Percentiles rank a stretch among this genome's conserved stretches.
These are phyloP conservation scores for Suillus ampliporus DNA, from an alignment of 768 basidiomycete species.

Conservation along the genomic window DNA sequence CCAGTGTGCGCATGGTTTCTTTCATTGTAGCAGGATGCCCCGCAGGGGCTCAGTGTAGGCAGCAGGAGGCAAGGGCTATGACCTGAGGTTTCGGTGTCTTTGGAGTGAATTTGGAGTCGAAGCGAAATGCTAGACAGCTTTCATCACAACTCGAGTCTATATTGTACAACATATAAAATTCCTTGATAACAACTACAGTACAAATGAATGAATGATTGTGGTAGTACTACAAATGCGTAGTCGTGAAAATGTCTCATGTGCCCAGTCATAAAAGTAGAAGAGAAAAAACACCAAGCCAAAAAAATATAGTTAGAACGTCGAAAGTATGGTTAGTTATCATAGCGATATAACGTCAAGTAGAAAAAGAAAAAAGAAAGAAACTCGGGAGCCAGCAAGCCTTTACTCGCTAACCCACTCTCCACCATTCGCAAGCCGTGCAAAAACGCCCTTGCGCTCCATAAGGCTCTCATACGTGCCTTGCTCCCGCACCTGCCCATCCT, in stretches of 20 bases:
- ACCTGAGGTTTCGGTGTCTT: too few relatives aligned
- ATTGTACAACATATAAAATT: background rate
- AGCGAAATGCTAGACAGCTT: too few relatives aligned
- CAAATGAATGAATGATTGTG: constrained; percentile 12
- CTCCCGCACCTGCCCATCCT: constrained; percentile 82
- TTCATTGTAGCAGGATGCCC: too few relatives aligned
- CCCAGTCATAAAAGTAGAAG: constrained; percentile 10
- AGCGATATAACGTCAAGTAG: too few relatives aligned
- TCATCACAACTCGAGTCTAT: background rate
- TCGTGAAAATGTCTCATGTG: constrained; percentile 11
- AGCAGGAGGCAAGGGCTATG: too few relatives aligned
- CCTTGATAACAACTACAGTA: constrained; percentile 7
- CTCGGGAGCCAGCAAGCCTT: constrained; percentile 7
- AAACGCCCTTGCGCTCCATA: constrained; percentile 68
- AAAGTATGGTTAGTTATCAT: constrained; percentile 13
- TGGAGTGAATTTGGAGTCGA: too few relatives aligned
- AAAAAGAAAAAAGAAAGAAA: background rate
- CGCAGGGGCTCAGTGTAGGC: too few relatives aligned
- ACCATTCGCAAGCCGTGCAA: constrained; percentile 77
- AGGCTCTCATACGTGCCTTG: constrained; percentile 78
- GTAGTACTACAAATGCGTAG: constrained; percentile 18
- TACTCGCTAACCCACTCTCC: constrained; percentile 65
- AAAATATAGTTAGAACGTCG: constrained; percentile 11
- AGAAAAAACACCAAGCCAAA: background rate
- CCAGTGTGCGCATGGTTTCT: too few relatives aligned